Evolutionary conservation across 176 grass and related monocot species (phyloP).

Genomic region (Tillandsia fasciculata): DNA sequence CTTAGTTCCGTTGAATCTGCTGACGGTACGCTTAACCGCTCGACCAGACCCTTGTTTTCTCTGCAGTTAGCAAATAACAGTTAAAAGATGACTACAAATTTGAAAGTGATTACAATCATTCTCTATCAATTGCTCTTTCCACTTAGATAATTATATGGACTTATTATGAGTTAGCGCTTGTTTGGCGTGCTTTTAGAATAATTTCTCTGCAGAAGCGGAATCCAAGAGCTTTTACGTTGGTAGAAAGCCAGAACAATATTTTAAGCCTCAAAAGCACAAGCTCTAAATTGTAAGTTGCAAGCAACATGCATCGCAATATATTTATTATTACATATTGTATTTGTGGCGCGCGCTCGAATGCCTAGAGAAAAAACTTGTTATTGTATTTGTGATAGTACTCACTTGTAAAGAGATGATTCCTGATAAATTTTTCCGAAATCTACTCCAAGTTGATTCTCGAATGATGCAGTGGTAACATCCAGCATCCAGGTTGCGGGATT

Average conservation of each 20-base stretch:
- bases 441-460: slow-evolving; percentile 39
- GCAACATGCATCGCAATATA: no score
- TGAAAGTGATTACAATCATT: background rate
- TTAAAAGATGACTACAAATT: background rate
- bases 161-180: no score
- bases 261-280: no score
- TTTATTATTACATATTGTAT: background rate
- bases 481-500: slow-evolving; percentile 88
- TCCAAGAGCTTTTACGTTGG: no score
- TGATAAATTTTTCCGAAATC: slow-evolving; percentile 61
- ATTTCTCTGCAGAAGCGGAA: no score
- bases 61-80: slow-evolving; percentile 32
- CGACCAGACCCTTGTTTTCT: slow-evolving; percentile 41
- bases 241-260: no score
- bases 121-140: no score
- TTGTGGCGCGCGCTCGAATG: background rate
- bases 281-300: no score
- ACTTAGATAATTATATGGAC: no score
- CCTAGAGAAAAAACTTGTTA: background rate
- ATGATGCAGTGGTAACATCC: slow-evolving; percentile 54
- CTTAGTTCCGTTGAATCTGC: slow-evolving; percentile 30
- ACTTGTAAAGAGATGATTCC: slow-evolving; percentile 48
- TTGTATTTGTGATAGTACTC: slow-evolving; percentile 3
- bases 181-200: no score
- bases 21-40: slow-evolving; percentile 29